Conservation (phyloP, 2,329 filamentous ascomycete genomes). For the Penicillium sp. region DNA sequence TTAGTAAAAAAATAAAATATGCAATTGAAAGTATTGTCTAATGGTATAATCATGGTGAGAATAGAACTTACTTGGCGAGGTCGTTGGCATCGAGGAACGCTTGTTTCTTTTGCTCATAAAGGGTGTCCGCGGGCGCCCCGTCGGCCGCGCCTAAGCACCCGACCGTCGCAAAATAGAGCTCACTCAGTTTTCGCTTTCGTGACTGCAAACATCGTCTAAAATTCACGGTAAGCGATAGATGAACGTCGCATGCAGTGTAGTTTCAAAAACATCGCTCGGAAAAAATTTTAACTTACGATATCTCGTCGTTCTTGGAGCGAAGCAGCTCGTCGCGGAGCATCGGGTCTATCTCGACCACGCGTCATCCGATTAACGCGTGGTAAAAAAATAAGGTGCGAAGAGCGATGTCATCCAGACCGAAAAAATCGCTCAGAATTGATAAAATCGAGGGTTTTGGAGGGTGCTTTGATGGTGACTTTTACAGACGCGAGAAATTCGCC, state of each 20-base stretch:
- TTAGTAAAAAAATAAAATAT: slow-evolving; percentile 17
- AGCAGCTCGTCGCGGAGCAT: slow-evolving; percentile 50
- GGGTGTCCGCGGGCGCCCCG: slow-evolving; percentile 54
- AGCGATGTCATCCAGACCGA: slow-evolving; percentile 41
- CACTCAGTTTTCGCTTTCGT: slow-evolving; percentile 86
- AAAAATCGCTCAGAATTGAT: slow-evolving; percentile 44
- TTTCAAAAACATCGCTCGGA: slow-evolving; percentile 24
- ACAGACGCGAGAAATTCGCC: slow-evolving; percentile 26
- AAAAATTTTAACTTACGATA: slow-evolving; percentile 44
- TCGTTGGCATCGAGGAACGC: slow-evolving; percentile 57
- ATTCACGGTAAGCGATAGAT: slow-evolving; percentile 35
- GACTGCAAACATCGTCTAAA: slow-evolving; percentile 61
- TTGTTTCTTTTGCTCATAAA: slow-evolving; percentile 47
- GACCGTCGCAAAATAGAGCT: slow-evolving; percentile 79
- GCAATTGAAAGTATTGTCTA: slow-evolving; percentile 2
- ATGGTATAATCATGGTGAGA: slow-evolving; percentile 7
- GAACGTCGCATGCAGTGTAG: slow-evolving; percentile 17
- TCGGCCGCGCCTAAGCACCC: slow-evolving; percentile 46
- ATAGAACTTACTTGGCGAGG: slow-evolving; percentile 51
- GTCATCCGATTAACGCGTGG: slow-evolving; percentile 49
- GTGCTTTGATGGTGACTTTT: slow-evolving; percentile 33
- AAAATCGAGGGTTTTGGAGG: slow-evolving; percentile 37
- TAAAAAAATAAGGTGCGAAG: slow-evolving; percentile 36
- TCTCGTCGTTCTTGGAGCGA: slow-evolving; percentile 49
- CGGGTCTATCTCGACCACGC: slow-evolving; percentile 45